A percentile compares a stretch with the other conserved stretches of the same genome.
Evolutionary conservation across 805 yeast genomes (phyloP).

Genomic region (Wickerhamiella hasegawae): DNA sequence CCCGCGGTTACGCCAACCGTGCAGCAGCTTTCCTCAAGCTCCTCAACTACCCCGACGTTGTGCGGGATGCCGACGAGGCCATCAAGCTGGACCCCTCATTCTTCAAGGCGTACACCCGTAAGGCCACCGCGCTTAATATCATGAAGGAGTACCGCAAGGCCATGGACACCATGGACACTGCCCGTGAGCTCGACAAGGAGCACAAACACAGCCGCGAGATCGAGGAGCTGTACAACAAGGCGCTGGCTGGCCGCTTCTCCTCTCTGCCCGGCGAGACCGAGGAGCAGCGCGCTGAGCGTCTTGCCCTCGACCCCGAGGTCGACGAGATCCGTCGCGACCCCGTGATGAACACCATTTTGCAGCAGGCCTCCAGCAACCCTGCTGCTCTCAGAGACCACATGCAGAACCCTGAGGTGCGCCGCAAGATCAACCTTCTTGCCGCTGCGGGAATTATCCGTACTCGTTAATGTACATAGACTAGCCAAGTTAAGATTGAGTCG

Average conservation of each 20-base stretch:
- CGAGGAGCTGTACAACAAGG: slow-evolving; percentile 66
- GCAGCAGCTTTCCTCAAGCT: slow-evolving; percentile 93
- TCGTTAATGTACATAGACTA: too few relatives aligned
- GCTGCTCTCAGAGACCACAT: slow-evolving; percentile 95
- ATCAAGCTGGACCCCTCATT: slow-evolving; percentile 76
- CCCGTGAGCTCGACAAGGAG: slow-evolving; percentile 58
- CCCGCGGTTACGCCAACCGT: slow-evolving; percentile 93
- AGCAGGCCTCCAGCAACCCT: slow-evolving; percentile 88
- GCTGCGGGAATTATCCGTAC: slow-evolving; percentile 97
- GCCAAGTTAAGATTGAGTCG: too few relatives aligned
- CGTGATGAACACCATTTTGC: slow-evolving; percentile 85
- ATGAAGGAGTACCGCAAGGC: slow-evolving; percentile 75
- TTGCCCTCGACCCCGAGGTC: slow-evolving; percentile 85
- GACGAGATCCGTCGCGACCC: slow-evolving; percentile 89
- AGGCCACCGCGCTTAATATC: slow-evolving; percentile 86
- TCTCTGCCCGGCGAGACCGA: slow-evolving; percentile 79
- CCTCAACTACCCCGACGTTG: slow-evolving; percentile 94
- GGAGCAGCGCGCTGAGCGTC: slow-evolving; percentile 85
- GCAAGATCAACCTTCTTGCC: slow-evolving; percentile 73
- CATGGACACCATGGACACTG: slow-evolving; percentile 64
- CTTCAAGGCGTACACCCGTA: slow-evolving; percentile 89
- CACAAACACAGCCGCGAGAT: slow-evolving; percentile 53
- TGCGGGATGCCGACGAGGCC: slow-evolving; percentile 81
- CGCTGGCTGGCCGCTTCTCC: slow-evolving; percentile 58
- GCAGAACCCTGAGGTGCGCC: slow-evolving; percentile 86